A percentile compares a stretch with the other conserved stretches of the same genome.
Evolutionary conservation across 1,284 basidiomycete genomes (phyloP).

Genomic region (Apiotrichum gamsii): DNA sequence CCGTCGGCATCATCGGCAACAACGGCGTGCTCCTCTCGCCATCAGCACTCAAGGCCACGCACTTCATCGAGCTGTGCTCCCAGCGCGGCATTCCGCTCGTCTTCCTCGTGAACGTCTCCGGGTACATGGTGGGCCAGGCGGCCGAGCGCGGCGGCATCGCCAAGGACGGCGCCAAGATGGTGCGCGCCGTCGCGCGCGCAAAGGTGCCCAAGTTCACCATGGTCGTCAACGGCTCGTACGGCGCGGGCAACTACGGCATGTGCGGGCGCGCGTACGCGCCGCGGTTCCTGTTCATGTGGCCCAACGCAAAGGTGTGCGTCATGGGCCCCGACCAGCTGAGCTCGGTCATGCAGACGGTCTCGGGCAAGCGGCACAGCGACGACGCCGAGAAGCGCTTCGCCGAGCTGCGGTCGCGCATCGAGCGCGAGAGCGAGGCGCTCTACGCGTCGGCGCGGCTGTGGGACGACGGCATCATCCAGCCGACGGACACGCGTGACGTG

Average conservation of each 20-base stretch:
- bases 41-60: constrained; percentile 86
- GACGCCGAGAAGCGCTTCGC: constrained; percentile 32
- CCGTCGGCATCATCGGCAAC: constrained; percentile 82
- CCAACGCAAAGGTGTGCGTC: constrained; percentile 90
- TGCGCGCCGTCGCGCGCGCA: constrained; percentile 87
- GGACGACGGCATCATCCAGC: constrained; percentile 92
- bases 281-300: constrained; percentile 97
- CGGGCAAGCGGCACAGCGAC: constrained; percentile 24
- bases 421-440: constrained; percentile 73
- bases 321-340: constrained; percentile 93
- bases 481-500: constrained; percentile 81
- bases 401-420: constrained; percentile 68
- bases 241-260: constrained; percentile 91
- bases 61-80: constrained; percentile 90
- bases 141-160: constrained; percentile 92
- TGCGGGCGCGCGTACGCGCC: constrained; percentile 87
- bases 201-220: constrained; percentile 92
- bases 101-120: constrained; percentile 86
- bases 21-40: constrained; percentile 92
- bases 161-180: constrained; percentile 97
- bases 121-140: constrained; percentile 92
- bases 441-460: constrained; percentile 85
- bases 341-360: constrained; percentile 81
- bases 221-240: constrained; percentile 85
- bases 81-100: constrained; percentile 83